Base-by-base conservation (phyloP, 164 flowering plant genomes). In the Kingdonia uniflora region DNA sequence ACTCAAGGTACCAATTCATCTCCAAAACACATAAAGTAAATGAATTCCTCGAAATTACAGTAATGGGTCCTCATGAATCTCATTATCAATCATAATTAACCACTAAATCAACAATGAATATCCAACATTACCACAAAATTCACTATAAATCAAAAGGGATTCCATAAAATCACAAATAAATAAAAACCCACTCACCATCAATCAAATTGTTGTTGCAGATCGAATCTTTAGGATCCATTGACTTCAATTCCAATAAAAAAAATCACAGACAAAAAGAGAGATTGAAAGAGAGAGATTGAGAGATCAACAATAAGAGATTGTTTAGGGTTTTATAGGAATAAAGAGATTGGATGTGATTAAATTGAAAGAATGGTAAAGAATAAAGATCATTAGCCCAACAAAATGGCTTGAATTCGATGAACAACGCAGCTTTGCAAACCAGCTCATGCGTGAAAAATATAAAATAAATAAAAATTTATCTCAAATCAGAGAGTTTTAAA, bases 341-440 rank as follows among this genome's bases (percentile, higher is more conserved):
- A 68, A 59, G 53, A 75, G 73, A 79, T 80, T 80, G 49, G 82
- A 78, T 8, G 35, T 29, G 58, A 79, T 66, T 51, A 82, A 74
- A 19, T 69, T 77, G 40, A 70, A 79, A 0, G 82, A 77, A 61
- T 82, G 83, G 57, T 76, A 82, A 20, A 84, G 80, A 49, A 87
- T 66, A 60, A 82, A 82, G 51, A 87, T 67, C 52, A 82, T 49
- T 42, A 80, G 79, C 76, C 92, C 88, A 69, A 82, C 55, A 54
- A 87, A 73, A 74, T 79, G 87, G 87, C 85, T 71, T 24, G 74
- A 67, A 74, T 75, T 76, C 58, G 83, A 69, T n/a, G n/a, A 77
- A 57, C 65, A 72, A 17, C 81, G 80, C 48, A 76, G 66, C 69
- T 77, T 72, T 43, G 72, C 81, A 68, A 81, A 79, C 73, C 76